Evolutionary conservation across 1,139 yeast species (phyloP).

Genomic region (Yamadazyma mexicana): DNA sequence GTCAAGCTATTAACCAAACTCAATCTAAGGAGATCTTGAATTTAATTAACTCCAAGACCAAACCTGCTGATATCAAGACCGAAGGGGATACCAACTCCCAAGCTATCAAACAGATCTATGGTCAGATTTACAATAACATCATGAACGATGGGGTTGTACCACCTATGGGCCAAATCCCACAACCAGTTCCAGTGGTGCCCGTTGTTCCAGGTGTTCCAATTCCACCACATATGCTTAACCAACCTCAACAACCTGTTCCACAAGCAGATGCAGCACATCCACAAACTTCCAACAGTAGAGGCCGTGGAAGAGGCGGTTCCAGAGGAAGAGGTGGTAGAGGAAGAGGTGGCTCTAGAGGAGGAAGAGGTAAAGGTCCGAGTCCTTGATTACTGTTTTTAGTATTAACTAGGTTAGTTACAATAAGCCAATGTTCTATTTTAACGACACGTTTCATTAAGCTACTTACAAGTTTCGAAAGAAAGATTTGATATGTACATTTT

Average conservation of each 20-base stretch:
- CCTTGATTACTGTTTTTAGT: not conserved
- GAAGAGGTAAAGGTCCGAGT: constrained; percentile 3
- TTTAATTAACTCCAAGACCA: constrained; percentile 16
- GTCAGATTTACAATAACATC: constrained; percentile 46
- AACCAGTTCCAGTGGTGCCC: constrained; percentile 17
- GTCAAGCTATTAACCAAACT: constrained; percentile 11
- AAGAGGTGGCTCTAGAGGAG: constrained; percentile 3
- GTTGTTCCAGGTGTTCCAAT: constrained; percentile 26
- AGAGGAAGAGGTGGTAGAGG: constrained; percentile 16
- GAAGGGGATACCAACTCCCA: constrained; percentile 26
- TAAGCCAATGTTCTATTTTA: no score
- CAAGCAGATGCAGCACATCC: no score
- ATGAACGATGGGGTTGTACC: constrained; percentile 42
- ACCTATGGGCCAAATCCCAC: constrained; percentile 6
- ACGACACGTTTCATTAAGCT: not conserved
- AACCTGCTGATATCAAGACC: constrained; percentile 15
- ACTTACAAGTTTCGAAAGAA: constrained; percentile 1
- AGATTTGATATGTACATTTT: no score
- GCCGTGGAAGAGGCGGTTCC: constrained; percentile 28
- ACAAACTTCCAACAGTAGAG: constrained; percentile 10
- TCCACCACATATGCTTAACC: constrained; percentile 35
- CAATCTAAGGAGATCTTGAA: constrained; percentile 35
- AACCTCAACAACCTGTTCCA: constrained; percentile 14
- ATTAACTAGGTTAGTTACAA: no score
- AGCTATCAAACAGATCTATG: constrained; percentile 50